A percentile compares a stretch with the other conserved stretches of the same genome.
phyloP scores from a whole-genome alignment of 2,329 filamentous ascomycete species.

The Paraphaeosphaeria sporulosa region DNA sequence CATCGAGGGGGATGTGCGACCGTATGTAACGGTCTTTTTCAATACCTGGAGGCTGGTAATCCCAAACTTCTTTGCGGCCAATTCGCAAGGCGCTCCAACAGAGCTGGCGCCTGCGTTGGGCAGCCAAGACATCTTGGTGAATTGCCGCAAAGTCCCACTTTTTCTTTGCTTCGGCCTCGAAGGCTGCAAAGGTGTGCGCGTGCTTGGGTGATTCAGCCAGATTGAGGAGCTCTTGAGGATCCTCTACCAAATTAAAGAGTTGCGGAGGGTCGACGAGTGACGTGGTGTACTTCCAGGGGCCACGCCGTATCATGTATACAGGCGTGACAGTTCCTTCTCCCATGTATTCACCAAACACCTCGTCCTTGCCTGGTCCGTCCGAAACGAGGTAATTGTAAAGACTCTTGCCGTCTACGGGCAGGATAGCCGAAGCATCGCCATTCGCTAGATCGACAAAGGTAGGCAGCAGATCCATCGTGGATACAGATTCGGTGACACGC shows the following conservation, averaged over 20 bases:
- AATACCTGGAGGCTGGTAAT: conserved; percentile 78
- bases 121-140: conserved; percentile 74
- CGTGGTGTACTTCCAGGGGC: conserved; percentile 88
- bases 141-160: conserved; percentile 86
- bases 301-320: conserved; percentile 91
- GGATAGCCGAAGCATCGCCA: conserved; percentile 69
- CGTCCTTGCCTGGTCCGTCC: conserved; percentile 72
- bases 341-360: conserved; percentile 94
- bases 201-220: conserved; percentile 59
- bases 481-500: conserved; percentile 83
- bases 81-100: conserved; percentile 79
- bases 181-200: conserved; percentile 61
- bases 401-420: conserved; percentile 88
- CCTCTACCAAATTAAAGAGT: conserved; percentile 78
- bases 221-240: conserved; percentile 81
- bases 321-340: conserved; percentile 90
- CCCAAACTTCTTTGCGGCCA: conserved; percentile 72
- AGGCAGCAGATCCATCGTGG: conserved; percentile 87
- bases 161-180: conserved; percentile 73
- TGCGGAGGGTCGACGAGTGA: conserved; percentile 85
- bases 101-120: conserved; percentile 79
- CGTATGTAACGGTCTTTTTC: conserved; percentile 78
- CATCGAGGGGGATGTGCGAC: conserved; percentile 80
- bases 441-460: conserved; percentile 86
- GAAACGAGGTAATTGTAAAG: conserved; percentile 57